Base-by-base conservation (phyloP, 176 grass and related monocot species). In the Calamus simplicifolius region DNA sequence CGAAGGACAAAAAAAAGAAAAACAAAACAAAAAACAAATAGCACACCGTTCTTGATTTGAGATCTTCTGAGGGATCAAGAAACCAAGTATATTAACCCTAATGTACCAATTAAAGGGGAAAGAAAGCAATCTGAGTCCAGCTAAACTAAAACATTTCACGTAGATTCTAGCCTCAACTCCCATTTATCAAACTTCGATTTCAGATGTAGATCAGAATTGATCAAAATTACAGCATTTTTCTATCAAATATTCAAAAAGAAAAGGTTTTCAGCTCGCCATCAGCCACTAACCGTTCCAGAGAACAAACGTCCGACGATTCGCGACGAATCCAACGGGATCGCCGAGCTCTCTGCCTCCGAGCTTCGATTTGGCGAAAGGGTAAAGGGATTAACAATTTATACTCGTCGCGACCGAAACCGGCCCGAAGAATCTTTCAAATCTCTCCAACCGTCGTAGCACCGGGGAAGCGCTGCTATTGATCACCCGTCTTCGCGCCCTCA, bases 31-130 rank as follows among this genome's bases (percentile, higher is more conserved):
- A 50, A 16, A 50, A 21, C 25, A 31, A 19, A 50, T 56, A 54
- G 16, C 27, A 30, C 25, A 67, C 50, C 64, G 23, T 68, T 68
- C 66, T 6, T 38, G 27, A 56, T 56, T 52, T 43, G 25, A 28
- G 17, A 15, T 38, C 25, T 68, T 35, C 10, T 27, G 3, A 68
- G 6, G 29, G 29, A 57, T 19, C 31, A 51, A 57, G 3, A 67
- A 21, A 52, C 49, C 16, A 13, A 5, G 6, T 21, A 25, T 5
- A 56, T 51, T 63, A 28, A 18, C 15, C 65, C 67, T 77, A 63
- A 69, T 10, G 25, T 50, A 56, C 61, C 23, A 30, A 67, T 19
- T 31, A 56, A 54, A 72, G 7, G 4, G 30, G 51, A 60, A 62
- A 17, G 29, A 13, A 21, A 68, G 51, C 27, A 57, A 56, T 56